A percentile compares a stretch with the other conserved stretches of the same genome.
These are phyloP conservation scores for Penicillium coffeae DNA, from an alignment of 495 filamentous ascomycete genomes.

Conservation along the genomic window DNA sequence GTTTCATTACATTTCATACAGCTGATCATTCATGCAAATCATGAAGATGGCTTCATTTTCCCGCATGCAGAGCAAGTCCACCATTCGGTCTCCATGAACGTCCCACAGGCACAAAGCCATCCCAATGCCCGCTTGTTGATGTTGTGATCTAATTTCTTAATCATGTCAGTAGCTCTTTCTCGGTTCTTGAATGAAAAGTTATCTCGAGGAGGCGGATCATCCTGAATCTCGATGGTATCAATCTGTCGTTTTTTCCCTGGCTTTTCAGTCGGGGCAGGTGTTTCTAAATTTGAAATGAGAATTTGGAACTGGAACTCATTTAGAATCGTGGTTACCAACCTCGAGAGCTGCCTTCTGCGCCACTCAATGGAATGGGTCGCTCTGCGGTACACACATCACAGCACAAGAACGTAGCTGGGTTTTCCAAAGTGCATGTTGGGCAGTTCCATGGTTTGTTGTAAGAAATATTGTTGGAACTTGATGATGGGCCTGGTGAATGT, in stretches of 20 bases:
- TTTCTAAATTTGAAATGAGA: too few species aligned
- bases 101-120: constrained; percentile 71
- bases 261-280: too few species aligned
- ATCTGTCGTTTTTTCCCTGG: too few species aligned
- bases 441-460: constrained; percentile 65
- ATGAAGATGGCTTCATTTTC: constrained; percentile 60
- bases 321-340: too few species aligned
- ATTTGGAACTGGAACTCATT: too few species aligned
- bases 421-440: constrained; percentile 76
- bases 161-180: constrained; percentile 32
- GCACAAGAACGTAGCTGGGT: constrained; percentile 61
- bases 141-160: constrained; percentile 35
- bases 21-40: too few species aligned
- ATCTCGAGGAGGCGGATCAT: constrained; percentile 9
- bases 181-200: constrained; percentile 34
- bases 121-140: constrained; percentile 46
- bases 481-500: background rate
- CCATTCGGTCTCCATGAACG: constrained; percentile 67
- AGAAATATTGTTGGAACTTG: constrained; percentile 13
- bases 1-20: too few species aligned
- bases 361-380: constrained; percentile 49
- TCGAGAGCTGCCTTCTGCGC: too few species aligned
- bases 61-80: constrained; percentile 74
- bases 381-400: constrained; percentile 78
- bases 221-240: too few species aligned